Percentiles rank a stretch among this genome's conserved stretches.
Conservation (phyloP, 768 basidiomycete genomes). For the Trametes gibbosa region DNA sequence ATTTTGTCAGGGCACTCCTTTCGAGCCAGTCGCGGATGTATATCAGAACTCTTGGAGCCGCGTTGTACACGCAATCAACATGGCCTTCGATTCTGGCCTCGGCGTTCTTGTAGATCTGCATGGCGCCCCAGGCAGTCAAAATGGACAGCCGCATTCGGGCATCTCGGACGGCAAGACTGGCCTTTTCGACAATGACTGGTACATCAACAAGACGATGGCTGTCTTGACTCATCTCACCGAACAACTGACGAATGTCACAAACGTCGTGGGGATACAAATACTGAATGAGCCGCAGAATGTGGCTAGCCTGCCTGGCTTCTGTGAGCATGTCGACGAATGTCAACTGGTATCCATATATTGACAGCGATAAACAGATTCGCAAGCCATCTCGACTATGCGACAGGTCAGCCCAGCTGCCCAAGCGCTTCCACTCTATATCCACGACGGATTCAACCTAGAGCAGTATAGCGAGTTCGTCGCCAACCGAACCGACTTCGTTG, state of each 20-base stretch:
- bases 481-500: constrained; percentile 55
- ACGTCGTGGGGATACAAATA: constrained; percentile 45
- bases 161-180: constrained; percentile 41
- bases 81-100: constrained; percentile 39
- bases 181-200: constrained; percentile 36
- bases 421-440: constrained; percentile 61
- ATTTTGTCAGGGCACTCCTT: constrained; percentile 36
- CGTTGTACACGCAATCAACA: constrained; percentile 42
- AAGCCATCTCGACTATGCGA: constrained; percentile 50
- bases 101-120: constrained; percentile 56
- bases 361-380: constrained; percentile 38
- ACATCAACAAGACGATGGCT: constrained; percentile 39
- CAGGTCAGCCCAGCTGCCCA: constrained; percentile 34
- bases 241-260: constrained; percentile 34
- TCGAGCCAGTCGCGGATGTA: constrained; percentile 39
- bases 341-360: neutral
- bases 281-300: constrained; percentile 53
- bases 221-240: constrained; percentile 38
- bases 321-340: constrained; percentile 27
- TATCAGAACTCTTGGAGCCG: constrained; percentile 45
- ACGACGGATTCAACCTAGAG: constrained; percentile 62
- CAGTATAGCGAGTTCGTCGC: constrained; percentile 50
- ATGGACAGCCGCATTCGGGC: constrained; percentile 42
- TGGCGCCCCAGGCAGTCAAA: constrained; percentile 50
- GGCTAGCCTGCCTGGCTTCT: constrained; percentile 44